Evolutionary conservation across 768 basidiomycete species (phyloP).

Genomic region (Boletus reticuloceps): DNA sequence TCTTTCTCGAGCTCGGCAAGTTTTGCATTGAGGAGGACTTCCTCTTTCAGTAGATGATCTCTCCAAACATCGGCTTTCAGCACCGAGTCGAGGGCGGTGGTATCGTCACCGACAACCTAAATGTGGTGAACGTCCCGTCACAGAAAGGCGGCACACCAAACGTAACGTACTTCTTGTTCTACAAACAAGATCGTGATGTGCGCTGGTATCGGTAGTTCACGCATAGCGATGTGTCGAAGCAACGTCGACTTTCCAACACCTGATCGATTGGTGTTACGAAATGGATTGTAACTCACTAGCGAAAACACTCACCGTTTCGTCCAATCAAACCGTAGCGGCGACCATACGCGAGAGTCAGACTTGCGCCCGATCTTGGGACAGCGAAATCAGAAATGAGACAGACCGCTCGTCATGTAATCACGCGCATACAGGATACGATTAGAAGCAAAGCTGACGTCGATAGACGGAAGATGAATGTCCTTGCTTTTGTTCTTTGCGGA

Average conservation of each 20-base stretch:
- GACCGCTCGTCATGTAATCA: background rate
- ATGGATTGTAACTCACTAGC: background rate
- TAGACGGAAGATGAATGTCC: conserved; percentile 90
- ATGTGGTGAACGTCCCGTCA: background rate
- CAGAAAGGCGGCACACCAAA: background rate
- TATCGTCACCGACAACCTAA: conserved; percentile 92
- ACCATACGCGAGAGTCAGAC: conserved; percentile 83
- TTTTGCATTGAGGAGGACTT: conserved; percentile 67
- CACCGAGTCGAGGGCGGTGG: conserved; percentile 87
- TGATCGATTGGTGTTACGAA: conserved; percentile 19
- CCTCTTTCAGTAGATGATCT: conserved; percentile 87
- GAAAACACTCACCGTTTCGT: conserved; percentile 57
- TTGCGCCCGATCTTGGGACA: conserved; percentile 68
- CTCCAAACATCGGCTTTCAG: conserved; percentile 99
- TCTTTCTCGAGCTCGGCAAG: conserved; percentile 71
- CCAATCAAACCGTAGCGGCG: conserved; percentile 92
- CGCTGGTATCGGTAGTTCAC: conserved; percentile 89
- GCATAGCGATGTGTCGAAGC: conserved; percentile 88
- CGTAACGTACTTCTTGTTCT: conserved; percentile 80
- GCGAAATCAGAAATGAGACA: conserved; percentile 1
- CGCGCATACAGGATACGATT: conserved; percentile 79
- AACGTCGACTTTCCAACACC: conserved; percentile 97
- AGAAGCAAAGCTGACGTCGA: conserved; percentile 95
- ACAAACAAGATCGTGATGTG: conserved; percentile 98
- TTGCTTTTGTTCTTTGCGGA: conserved; percentile 93